Evolutionary conservation across 768 basidiomycete species (phyloP), one percentile per base, ranked within the genome.

Genomic region (Boletus patriciae): DNA sequence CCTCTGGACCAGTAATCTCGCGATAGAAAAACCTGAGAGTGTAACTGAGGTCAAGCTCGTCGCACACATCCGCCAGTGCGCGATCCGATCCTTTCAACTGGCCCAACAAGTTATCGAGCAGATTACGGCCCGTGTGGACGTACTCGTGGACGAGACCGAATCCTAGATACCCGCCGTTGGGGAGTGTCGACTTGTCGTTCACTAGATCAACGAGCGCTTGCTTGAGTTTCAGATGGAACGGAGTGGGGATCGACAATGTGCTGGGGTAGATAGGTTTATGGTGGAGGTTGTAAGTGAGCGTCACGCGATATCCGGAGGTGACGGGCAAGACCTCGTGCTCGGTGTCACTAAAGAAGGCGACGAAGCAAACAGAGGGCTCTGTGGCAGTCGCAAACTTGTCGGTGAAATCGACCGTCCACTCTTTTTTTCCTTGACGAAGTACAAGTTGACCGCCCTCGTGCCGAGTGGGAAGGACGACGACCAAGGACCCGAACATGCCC

Each of bases 401-500:
- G 0, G 55, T 2, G 27, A 57, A 50, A n/a, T 58, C 55, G 3
- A 58, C 0, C 1, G 38, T 58, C 62, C 55, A 58, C 21, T 54
- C 49, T 15, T 52, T 54, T 3, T 38, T 36, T 3, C 41, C 50
- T 0, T 59, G 27, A 16, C 54, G 51, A 18, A 62, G 62, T 6
- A 56, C 54, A 16, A 63, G 29, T 42, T 59, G 57, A 13, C 62
- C 61, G 3, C 60, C 53, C 18, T 54, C 51, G 41, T 63, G 60
- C 0, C 60, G 21, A 1, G 77, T 77, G 16, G 82, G 82, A 48
- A 81, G 74, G n/a, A 79, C 73, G 34, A 83, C 59, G 1, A 83
- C 76, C 10, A 85, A 73, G 2, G 82, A 82, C 1, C 78, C 82
- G 37, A 84, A 77, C 76, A 83, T 82, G 27, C 62, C 60, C 9